Base-by-base conservation (phyloP, 2,329 filamentous ascomycete species). In the Leptosphaerulina australis region DNA sequence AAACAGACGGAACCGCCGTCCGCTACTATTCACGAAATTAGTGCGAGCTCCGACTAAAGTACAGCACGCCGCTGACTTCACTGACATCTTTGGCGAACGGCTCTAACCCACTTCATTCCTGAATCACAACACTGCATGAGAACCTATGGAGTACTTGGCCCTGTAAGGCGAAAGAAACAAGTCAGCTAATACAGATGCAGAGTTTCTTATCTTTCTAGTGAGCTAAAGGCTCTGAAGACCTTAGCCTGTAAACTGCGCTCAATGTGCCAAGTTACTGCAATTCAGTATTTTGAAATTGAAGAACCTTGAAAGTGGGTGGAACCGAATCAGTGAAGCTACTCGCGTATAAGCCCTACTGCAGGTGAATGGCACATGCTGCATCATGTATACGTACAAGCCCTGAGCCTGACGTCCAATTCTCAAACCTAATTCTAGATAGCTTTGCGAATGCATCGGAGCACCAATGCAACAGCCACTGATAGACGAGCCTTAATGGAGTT, bases 311-410 rank as follows among this genome's bases (percentile, higher is more conserved):
- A n/a, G 1, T n/a, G 17, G 28, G 28, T 15, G 14, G n/a, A 5
- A 30, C 28, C 14, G 7, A 5, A 30, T n/a, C 14, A 12, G 21
- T 49, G 26, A 50, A n/a, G 2, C 1, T 6, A 18, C 17, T 28
- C 29, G 39, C 39, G 17, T 8, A 34, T 35, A 37, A 35, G 39
- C 39, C 28, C 34, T 39, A 44, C 26, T 50, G 39, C 28, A 44
- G 34, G 10, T 17, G 15, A 4, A n/a, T 5, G 29, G n/a, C 34
- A 45, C n/a, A n/a, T 15, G 28, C 12, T 30, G 28, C 28, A 30
- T 14, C n/a, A 30, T 30, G n/a, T 3, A 30, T 30, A 15, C 28
- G 17, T 7, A 9, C 28, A 30, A 30, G 28, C 28, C 28, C 4
- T 30, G 4, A 30, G 17, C 1, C 28, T 30, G 28, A 15, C 28